Evolutionary conservation across 805 yeast species (phyloP).

Genomic region (Starmerella scarabaei): DNA sequence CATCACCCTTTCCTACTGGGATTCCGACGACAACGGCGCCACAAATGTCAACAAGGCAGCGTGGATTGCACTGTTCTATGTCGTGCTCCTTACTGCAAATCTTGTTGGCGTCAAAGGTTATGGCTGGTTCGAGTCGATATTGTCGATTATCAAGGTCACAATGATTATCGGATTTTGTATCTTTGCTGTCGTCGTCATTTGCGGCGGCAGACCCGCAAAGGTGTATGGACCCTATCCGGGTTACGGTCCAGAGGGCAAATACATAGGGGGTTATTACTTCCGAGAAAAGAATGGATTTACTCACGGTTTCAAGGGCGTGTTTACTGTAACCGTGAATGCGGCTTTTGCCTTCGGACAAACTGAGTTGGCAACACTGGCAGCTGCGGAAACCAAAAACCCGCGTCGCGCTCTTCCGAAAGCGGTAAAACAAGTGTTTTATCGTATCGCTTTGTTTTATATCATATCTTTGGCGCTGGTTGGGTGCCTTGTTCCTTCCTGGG

Average conservation of each 20-base stretch:
- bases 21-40: constrained; percentile 26
- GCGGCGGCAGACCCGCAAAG: constrained; percentile 46
- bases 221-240: constrained; percentile 16
- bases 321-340: constrained; percentile 51
- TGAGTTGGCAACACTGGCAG: constrained; percentile 60
- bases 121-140: constrained; percentile 55
- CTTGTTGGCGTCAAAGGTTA: constrained; percentile 45
- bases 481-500: constrained; percentile 58
- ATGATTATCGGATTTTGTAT: constrained; percentile 51
- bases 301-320: constrained; percentile 51
- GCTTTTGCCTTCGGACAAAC: constrained; percentile 55
- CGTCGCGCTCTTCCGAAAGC: constrained; percentile 56
- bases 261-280: constrained; percentile 48
- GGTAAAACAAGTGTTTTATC: constrained; percentile 72
- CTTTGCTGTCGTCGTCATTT: constrained; percentile 41
- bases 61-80: constrained; percentile 44
- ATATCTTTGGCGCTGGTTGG: constrained; percentile 44
- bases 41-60: constrained; percentile 39
- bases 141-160: constrained; percentile 43
- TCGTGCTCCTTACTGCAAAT: constrained; percentile 36
- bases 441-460: constrained; percentile 61
- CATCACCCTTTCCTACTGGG: constrained; percentile 48
- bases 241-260: constrained; percentile 38
- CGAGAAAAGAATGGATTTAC: constrained; percentile 47
- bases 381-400: constrained; percentile 65